Evolutionary conservation across 345 rosid species (phyloP), one percentile per base, ranked within the genome.

Genomic region (Camelina sativa): DNA sequence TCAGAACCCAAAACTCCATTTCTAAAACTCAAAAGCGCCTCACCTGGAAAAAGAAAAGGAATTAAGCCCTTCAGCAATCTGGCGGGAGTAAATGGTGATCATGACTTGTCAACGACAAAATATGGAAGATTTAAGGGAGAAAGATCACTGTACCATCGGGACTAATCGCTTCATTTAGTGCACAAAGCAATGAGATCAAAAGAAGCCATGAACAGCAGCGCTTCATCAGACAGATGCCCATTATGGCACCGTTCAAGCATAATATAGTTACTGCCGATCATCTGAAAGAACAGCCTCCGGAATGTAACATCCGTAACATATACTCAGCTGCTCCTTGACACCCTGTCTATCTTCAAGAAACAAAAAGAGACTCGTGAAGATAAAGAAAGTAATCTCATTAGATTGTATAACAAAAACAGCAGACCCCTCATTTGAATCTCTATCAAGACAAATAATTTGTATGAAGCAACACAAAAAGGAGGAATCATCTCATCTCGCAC

Each of bases 1-100:
- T 94, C 92, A 40, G 99, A 90, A 73, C 67, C 79, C 67, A 78
- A 70, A 82, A 94, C 77, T 67, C 84, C 88, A 56, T 73, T 80
- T 80, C 83, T 87, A 82, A 94, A 92, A 80, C 85, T 87, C 72
- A 92, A 67, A 73, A 94, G 99, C 9, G 83, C 97, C 86, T 90
- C 92, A 67, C 97, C 99, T 94, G 57, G 65, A 66, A 61, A 77
- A 72, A 25, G n/a, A 62, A 78, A 43, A 54, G 43, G 23, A 35
- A 8, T 46, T 20, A 55, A 34, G 25, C 40, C 28, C 19, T 11
- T 50, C 34, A 52, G 38, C 8, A 57, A 86, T 90, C 57, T 70
- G 60, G 69, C 58, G 60, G 62, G 70, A 69, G 68, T 58, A 74
- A 43, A 78, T 34, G 56, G 67, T 68, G 80, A 81, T 62, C 76